Evolutionary conservation across 1,139 yeast genomes (phyloP).

Genomic region (Kodamaea fungicola): DNA sequence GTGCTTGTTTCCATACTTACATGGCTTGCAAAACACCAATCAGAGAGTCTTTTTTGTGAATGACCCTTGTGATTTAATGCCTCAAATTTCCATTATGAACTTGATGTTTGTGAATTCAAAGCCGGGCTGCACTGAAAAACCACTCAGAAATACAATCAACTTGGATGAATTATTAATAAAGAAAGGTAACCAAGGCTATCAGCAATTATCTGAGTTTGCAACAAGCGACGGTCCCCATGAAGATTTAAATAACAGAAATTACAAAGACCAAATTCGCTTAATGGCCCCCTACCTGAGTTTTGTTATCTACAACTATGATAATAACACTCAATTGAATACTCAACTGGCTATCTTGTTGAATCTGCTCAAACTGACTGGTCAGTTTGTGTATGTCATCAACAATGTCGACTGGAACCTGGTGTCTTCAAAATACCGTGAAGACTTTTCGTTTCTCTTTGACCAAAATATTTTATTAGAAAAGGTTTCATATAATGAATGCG

Average conservation of each 20-base stretch:
- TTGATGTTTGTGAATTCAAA: conserved; percentile 17
- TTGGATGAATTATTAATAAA: conserved; percentile 19
- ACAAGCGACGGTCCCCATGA: neutral
- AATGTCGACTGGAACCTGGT: conserved; percentile 9
- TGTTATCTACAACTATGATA: conserved; percentile 28
- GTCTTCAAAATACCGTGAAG: neutral
- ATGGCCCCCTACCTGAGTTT: conserved; percentile 34
- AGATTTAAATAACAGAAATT: conserved; percentile 33
- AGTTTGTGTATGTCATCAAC: conserved; percentile 11
- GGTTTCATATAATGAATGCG: conserved; percentile 2
- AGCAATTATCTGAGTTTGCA: conserved; percentile 4
- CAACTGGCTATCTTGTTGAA: conserved; percentile 11
- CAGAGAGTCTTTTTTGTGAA: conserved; percentile 28
- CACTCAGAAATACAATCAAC: conserved; percentile 20
- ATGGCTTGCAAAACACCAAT: conserved; percentile 26
- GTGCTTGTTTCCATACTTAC: conserved; percentile 35
- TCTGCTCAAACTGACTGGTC: conserved; percentile 10
- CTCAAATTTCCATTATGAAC: conserved; percentile 12
- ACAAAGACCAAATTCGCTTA: conserved; percentile 26
- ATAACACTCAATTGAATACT: conserved; percentile 11
- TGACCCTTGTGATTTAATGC: conserved; percentile 4
- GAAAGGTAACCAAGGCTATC: conserved; percentile 3
- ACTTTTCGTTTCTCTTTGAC: neutral
- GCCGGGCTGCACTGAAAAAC: neutral
- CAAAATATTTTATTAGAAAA: conserved; percentile 1